Conservation (phyloP, 2,329 filamentous ascomycete genomes). For the Beauveria varroae region DNA sequence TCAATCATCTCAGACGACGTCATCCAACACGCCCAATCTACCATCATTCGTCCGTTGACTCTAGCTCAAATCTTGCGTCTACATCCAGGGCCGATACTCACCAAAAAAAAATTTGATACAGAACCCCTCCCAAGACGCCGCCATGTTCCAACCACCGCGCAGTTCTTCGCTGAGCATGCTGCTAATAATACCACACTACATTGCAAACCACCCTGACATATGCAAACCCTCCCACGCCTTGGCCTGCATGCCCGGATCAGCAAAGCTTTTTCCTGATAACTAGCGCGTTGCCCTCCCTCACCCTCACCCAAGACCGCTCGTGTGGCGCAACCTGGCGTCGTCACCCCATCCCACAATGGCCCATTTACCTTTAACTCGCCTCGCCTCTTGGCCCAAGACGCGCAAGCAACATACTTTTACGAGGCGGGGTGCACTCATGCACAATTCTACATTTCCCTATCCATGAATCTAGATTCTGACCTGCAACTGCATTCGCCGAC, state of each 20-base stretch:
- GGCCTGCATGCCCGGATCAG: background rate
- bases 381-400: conserved; percentile 1
- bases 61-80: no score
- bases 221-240: background rate
- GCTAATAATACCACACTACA: conserved; percentile 6
- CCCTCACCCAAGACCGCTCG: background rate
- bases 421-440: background rate
- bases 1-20: background rate
- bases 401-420: background rate
- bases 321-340: conserved; percentile 6
- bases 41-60: no score
- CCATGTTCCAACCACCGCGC: background rate
- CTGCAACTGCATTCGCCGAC: background rate
- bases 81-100: no score
- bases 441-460: background rate
- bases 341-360: conserved; percentile 5
- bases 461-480: background rate
- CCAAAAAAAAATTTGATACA: background rate
- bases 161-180: background rate
- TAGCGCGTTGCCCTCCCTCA: background rate
- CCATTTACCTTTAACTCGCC: background rate
- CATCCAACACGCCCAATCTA: background rate
- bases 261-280: background rate
- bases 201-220: background rate
- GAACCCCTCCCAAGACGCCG: background rate